Evolutionary conservation across 1,139 yeast genomes (phyloP).

Genomic region (Saccharomycopsis crataegensis): DNA sequence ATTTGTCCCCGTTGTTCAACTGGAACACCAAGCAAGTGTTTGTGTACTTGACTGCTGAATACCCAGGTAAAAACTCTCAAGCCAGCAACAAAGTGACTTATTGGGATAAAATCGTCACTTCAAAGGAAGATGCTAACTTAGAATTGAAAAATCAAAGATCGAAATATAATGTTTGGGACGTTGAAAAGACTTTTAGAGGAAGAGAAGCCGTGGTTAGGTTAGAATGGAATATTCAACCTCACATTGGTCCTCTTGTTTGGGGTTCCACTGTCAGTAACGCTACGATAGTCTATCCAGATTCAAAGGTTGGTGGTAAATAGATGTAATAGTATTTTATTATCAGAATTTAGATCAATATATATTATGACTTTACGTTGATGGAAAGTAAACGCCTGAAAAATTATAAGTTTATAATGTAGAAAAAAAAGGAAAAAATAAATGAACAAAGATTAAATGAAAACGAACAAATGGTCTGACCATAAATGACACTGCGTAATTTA

Average conservation of each 20-base stretch:
- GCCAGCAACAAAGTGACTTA: slow-evolving; percentile 63
- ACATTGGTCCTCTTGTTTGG: slow-evolving; percentile 69
- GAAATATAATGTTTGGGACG: slow-evolving; percentile 86
- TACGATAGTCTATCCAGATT: slow-evolving; percentile 27
- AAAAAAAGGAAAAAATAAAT: neutral
- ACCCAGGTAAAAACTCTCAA: slow-evolving; percentile 47
- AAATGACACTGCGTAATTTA: no score
- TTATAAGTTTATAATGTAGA: neutral
- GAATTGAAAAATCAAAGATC: slow-evolving; percentile 48
- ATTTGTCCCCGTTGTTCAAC: slow-evolving; percentile 70
- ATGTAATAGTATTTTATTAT: neutral
- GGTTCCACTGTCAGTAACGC: slow-evolving; percentile 49
- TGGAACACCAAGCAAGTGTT: slow-evolving; percentile 97
- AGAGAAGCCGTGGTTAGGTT: slow-evolving; percentile 64
- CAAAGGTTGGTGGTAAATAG: neutral
- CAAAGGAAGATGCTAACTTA: slow-evolving; percentile 51
- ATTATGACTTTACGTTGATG: neutral
- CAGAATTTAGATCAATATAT: neutral
- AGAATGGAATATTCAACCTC: slow-evolving; percentile 92
- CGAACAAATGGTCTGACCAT: no score
- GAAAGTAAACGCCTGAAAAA: neutral
- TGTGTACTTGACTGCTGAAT: slow-evolving; percentile 83
- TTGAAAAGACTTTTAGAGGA: slow-evolving; percentile 56
- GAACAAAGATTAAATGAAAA: neutral
- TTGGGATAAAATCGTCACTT: slow-evolving; percentile 80